Evolutionary conservation across 176 grass and related monocot species (phyloP), one percentile per base, ranked within the genome.

Genomic region (Paspalum notatum): DNA sequence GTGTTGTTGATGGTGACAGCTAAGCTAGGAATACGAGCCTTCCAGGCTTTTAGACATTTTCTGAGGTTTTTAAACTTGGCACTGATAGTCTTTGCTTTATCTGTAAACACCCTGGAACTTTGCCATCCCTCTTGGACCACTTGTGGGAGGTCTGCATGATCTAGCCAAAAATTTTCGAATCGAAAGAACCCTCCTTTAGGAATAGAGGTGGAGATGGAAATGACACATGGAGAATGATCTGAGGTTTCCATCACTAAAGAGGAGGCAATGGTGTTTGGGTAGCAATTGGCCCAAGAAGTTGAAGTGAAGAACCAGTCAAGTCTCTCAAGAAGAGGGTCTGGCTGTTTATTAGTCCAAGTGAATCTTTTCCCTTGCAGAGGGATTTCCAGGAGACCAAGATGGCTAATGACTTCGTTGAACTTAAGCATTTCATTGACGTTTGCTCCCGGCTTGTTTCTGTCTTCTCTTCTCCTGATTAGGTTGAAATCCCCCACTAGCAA

Each of bases 271-370:
- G 62, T 64, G 6, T 9, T 8, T 0, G 62, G 15, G 5, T 17
- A 3, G 0, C 0, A 2, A 0, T 16, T 1, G 0, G 14, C 18
- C 27, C 62, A 64, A 0, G 13, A 3, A 0, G 6, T 5, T 0
- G 62, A 64, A 2, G 62, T 38, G 3, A 39, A 64, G 6, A 64
- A 64, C 62, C 62, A 64, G 6, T 64, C 62, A 0, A 64, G 14
- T 1, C 62, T 39, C 1, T 40, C 62, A 2, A 64, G 6, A 0
- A 64, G 32, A 2, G 62, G 62, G 1, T 16, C 0, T 0, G 3
- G 0, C 3, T 64, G 62, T 16, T 42, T 66, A 1, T 66, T 66
- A 1, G 16, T n/a, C 63, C 63, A 66, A 1, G 63, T 66, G 3
- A 10, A 43, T 4, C 4, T 42, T 0, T 16, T 20, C 0, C 5